Evolutionary conservation across 768 basidiomycete genomes (phyloP).

Genomic region (Hypholoma sublateritium): DNA sequence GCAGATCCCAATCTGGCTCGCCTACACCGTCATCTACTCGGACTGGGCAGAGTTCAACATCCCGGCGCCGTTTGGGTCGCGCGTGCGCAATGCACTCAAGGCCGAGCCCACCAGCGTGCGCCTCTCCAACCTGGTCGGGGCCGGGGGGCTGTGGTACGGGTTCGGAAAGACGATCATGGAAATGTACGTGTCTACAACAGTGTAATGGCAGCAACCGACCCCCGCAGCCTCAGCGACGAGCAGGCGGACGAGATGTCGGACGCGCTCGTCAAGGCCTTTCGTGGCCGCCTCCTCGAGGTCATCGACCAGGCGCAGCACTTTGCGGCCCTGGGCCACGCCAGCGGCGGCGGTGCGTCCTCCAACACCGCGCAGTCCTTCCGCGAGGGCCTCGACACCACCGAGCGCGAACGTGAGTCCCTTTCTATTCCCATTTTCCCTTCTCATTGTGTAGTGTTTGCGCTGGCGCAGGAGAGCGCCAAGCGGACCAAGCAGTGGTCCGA

Average conservation of each 20-base stretch:
- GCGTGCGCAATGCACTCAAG: conserved; percentile 84
- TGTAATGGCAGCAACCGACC: background rate
- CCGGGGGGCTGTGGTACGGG: conserved; percentile 89
- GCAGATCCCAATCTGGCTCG: conserved; percentile 90
- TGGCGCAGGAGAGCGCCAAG: conserved; percentile 82
- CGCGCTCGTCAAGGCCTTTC: conserved; percentile 74
- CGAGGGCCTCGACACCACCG: conserved; percentile 91
- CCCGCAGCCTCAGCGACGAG: conserved; percentile 68
- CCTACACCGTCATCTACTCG: conserved; percentile 83
- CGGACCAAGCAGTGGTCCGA: conserved; percentile 86
- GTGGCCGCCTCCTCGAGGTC: conserved; percentile 70
- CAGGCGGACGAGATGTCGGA: conserved; percentile 72
- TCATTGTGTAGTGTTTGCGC: conserved; percentile 66
- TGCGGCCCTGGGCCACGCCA: conserved; percentile 64
- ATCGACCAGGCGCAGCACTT: conserved; percentile 91
- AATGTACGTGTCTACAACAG: conserved; percentile 47
- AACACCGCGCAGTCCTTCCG: conserved; percentile 75
- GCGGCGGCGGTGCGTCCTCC: conserved; percentile 47
- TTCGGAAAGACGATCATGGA: conserved; percentile 87
- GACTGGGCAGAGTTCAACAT: conserved; percentile 90
- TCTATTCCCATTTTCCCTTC: background rate
- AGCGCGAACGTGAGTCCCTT: conserved; percentile 79
- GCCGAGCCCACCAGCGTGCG: conserved; percentile 87
- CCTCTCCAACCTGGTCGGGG: conserved; percentile 80
- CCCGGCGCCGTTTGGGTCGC: conserved; percentile 71